Evolutionary conservation across 208 protist genomes (phyloP).

Genomic region (Trypanosoma scelopori): DNA sequence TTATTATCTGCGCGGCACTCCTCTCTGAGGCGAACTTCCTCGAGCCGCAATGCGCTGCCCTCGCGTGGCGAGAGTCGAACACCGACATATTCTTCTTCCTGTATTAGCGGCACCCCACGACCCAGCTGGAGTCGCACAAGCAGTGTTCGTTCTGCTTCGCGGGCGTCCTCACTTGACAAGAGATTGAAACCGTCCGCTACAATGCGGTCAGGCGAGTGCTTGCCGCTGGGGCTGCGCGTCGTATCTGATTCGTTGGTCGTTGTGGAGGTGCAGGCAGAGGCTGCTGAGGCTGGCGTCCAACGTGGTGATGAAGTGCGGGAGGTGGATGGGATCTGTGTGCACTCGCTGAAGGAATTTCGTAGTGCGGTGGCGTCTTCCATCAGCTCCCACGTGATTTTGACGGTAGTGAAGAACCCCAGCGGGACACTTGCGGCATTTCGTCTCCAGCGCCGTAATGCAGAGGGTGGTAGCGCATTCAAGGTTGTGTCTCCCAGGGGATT

Average conservation of each 20-base stretch:
- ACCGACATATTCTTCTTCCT: neutral
- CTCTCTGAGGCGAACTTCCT: neutral
- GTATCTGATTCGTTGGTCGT: neutral
- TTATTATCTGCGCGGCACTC: neutral
- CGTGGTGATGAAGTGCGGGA: conserved; percentile 17
- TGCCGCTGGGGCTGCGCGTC: conserved; percentile 12
- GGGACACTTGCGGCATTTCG: neutral
- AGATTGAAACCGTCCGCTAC: neutral
- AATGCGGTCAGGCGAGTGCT: neutral
- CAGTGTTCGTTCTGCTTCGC: conserved; percentile 2
- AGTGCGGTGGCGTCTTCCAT: neutral
- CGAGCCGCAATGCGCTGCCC: neutral
- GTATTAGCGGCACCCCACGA: conserved; percentile 1
- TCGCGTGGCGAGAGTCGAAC: neutral
- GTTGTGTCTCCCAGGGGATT: neutral
- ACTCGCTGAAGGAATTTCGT: conserved; percentile 11
- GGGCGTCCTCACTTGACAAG: neutral
- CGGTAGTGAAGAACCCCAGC: conserved; percentile 9
- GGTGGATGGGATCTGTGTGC: conserved; percentile 14
- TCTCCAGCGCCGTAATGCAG: neutral
- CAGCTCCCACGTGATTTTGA: conserved; percentile 14
- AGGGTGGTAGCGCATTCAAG: neutral
- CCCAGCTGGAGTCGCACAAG: conserved; percentile 2
- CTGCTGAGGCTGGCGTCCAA: conserved; percentile 14
- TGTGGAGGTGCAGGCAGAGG: conserved; percentile 7